phyloP scores from a whole-genome alignment of 2,329 filamentous ascomycete genomes.

The Capronia coronata region DNA sequence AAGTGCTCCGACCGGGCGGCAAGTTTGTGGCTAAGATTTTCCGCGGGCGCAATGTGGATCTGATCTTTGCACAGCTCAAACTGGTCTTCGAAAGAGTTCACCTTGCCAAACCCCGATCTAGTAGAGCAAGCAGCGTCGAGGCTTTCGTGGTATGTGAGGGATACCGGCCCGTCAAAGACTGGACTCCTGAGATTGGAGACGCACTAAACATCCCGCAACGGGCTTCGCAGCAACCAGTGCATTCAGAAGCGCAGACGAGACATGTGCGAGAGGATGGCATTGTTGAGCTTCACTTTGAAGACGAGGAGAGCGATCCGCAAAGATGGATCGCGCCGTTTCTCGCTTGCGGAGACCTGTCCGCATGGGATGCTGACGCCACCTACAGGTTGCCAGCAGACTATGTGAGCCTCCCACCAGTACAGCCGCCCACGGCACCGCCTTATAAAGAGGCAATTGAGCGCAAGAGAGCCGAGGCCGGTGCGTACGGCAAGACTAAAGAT shows the following conservation, averaged over 20 bases:
- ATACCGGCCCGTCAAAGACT: slow-evolving; percentile 61
- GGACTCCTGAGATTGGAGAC: slow-evolving; percentile 32
- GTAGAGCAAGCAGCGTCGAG: slow-evolving; percentile 91
- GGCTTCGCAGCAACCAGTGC: slow-evolving; percentile 18
- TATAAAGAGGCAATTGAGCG: slow-evolving; percentile 88
- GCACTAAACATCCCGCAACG: slow-evolving; percentile 25
- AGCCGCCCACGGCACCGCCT: slow-evolving; percentile 90
- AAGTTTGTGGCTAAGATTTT: slow-evolving; percentile 99
- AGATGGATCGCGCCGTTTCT: slow-evolving; percentile 89
- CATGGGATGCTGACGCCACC: slow-evolving; percentile 88
- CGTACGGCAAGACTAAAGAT: slow-evolving; percentile 63
- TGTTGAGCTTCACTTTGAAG: slow-evolving; percentile 35
- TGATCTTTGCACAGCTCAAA: slow-evolving; percentile 88
- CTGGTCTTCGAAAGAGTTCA: slow-evolving; percentile 81
- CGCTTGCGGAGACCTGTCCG: slow-evolving; percentile 91
- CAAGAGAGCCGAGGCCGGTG: slow-evolving; percentile 66
- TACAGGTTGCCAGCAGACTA: slow-evolving; percentile 83
- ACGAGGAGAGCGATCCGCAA: slow-evolving; percentile 37
- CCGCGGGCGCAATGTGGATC: slow-evolving; percentile 85
- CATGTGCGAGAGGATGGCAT: slow-evolving; percentile 32
- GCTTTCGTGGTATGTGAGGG: slow-evolving; percentile 93
- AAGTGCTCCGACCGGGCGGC: slow-evolving; percentile 84
- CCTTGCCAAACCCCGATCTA: slow-evolving; percentile 89
- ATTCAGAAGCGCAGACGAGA: slow-evolving; percentile 25
- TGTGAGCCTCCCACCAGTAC: slow-evolving; percentile 81